A percentile compares a stretch with the other conserved stretches of the same genome.
Conservation (phyloP, 1,284 basidiomycete genomes). For the Stereum hirsutum region DNA sequence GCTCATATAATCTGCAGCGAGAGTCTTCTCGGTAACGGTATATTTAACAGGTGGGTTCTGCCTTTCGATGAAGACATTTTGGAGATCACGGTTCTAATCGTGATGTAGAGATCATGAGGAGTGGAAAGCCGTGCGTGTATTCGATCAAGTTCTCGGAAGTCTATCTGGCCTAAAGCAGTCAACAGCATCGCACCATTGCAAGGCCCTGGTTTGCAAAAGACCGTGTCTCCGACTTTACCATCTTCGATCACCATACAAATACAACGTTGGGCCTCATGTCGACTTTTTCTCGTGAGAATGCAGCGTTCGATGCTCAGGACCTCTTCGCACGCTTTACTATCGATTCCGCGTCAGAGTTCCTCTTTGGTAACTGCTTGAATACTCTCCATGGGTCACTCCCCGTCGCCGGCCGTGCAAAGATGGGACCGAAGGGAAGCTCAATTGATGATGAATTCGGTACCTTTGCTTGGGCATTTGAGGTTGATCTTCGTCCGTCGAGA, state of each 20-base stretch:
- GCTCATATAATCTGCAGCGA: neutral
- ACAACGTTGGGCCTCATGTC: conserved; percentile 23
- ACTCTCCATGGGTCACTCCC: conserved; percentile 49
- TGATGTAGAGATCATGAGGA: conserved; percentile 31
- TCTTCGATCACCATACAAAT: conserved; percentile 34
- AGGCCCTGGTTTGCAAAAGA: conserved; percentile 37
- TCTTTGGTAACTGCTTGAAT: conserved; percentile 40
- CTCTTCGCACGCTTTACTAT: conserved; percentile 28
- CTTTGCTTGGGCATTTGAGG: conserved; percentile 54
- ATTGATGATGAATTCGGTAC: conserved; percentile 47
- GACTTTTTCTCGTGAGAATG: conserved; percentile 21
- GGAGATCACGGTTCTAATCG: neutral
- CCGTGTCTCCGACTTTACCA: conserved; percentile 35
- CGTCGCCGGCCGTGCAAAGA: conserved; percentile 29
- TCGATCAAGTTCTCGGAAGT: neutral
- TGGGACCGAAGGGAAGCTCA: conserved; percentile 46
- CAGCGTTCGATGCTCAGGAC: conserved; percentile 33
- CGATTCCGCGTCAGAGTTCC: conserved; percentile 30
- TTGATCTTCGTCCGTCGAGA: neutral
- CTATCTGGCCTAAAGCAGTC: conserved; percentile 8
- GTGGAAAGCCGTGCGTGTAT: conserved; percentile 25
- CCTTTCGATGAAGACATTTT: neutral
- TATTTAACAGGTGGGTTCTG: conserved; percentile 49
- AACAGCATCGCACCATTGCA: conserved; percentile 35
- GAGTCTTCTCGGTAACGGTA: conserved; percentile 45